Evolutionary conservation across 257 asterid genomes (phyloP).

Genomic region (Forsythia suspensa): DNA sequence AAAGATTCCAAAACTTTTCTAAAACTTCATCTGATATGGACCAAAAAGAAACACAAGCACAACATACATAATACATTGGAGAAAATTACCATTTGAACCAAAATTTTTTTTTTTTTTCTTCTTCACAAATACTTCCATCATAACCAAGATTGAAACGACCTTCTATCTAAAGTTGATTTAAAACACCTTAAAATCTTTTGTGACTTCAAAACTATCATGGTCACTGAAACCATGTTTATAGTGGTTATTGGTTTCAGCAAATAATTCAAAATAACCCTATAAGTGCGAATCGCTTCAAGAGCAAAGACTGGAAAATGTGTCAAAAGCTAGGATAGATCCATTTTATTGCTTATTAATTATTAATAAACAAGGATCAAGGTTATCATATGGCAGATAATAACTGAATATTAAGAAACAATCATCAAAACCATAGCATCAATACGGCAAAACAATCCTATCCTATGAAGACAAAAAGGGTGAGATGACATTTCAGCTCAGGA

Average conservation of each 20-base stretch:
- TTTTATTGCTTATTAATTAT: background rate
- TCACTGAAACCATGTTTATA: background rate
- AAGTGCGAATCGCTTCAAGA: background rate
- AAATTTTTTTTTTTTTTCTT: too few relatives aligned
- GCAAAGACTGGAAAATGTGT: background rate
- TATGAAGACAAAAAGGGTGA: background rate
- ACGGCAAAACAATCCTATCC: background rate
- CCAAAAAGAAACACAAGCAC: too few relatives aligned
- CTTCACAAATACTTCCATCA: too few relatives aligned
- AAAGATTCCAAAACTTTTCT: background rate
- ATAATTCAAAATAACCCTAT: background rate
- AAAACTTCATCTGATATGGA: background rate
- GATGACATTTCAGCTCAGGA: background rate
- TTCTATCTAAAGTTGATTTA: background rate
- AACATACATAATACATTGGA: too few relatives aligned
- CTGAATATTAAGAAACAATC: background rate
- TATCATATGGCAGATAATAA: background rate
- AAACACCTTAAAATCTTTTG: background rate
- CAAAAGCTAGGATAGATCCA: background rate
- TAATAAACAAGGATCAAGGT: background rate
- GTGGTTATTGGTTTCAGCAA: background rate
- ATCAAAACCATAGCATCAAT: background rate
- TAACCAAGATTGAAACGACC: too few relatives aligned
- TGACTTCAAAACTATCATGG: background rate
- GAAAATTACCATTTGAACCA: too few relatives aligned